Conservation (phyloP, 805 yeast genomes). For the Saccharomycopsis fibuligera region DNA sequence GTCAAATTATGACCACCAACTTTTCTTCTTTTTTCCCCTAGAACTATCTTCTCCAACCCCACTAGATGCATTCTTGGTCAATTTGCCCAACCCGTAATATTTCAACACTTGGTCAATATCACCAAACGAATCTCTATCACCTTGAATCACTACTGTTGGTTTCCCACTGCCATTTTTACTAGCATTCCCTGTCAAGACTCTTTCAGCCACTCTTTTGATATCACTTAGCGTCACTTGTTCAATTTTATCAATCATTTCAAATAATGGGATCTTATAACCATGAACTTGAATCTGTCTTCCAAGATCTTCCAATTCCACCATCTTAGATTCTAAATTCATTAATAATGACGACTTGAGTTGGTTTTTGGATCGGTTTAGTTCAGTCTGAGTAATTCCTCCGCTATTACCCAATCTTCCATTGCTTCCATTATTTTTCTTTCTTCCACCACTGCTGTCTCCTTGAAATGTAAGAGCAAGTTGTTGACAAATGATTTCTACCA, state of each 20-base stretch:
- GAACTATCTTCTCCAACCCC: not conserved
- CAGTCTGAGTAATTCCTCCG: constrained; percentile 36
- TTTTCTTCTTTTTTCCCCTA: not conserved
- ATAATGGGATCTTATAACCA: constrained; percentile 64
- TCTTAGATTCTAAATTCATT: constrained; percentile 88
- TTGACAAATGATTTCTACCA: constrained; percentile 70
- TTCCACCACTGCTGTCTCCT: not conserved
- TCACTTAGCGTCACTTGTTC: constrained; percentile 62
- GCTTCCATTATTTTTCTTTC: not conserved
- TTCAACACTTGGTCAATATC: constrained; percentile 63
- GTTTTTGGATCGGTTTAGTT: constrained; percentile 85
- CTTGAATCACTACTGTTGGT: constrained; percentile 89
- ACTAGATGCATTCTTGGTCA: not conserved
- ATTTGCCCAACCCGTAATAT: constrained; percentile 65
- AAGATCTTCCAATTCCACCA: constrained; percentile 91
- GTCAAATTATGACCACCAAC: too few relatives aligned
- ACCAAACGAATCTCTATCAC: constrained; percentile 78
- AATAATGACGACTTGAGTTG: constrained; percentile 81
- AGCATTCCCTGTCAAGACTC: constrained; percentile 65
- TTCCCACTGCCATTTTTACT: constrained; percentile 47
- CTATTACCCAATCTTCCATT: not conserved
- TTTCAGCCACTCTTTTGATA: constrained; percentile 64
- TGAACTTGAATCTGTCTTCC: constrained; percentile 91
- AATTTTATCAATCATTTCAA: constrained; percentile 76
- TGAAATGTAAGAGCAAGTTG: constrained; percentile 50